Evolutionary conservation across 805 yeast genomes (phyloP).

Genomic region (Candida bentonensis): DNA sequence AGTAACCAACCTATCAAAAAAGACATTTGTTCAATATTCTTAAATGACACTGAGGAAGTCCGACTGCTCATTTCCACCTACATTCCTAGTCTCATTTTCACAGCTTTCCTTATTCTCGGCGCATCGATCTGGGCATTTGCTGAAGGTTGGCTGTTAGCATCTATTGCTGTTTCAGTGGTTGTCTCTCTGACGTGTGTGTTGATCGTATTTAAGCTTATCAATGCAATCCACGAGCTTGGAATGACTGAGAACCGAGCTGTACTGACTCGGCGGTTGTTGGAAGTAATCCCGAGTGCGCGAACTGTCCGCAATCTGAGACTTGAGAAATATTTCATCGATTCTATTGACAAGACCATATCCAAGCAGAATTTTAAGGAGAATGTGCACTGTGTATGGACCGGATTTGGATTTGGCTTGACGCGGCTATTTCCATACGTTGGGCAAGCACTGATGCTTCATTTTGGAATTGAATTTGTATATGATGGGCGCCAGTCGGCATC

Average conservation of each 20-base stretch:
- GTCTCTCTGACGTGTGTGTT: conserved; percentile 60
- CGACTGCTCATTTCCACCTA: conserved; percentile 52
- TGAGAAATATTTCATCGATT: conserved; percentile 30
- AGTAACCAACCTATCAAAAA: conserved; percentile 20
- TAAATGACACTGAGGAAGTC: conserved; percentile 74
- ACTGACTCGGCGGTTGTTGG: conserved; percentile 24
- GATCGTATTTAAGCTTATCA: conserved; percentile 34
- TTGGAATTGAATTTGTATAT: conserved; percentile 64
- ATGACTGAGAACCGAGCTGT: conserved; percentile 7
- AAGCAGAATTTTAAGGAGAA: background rate
- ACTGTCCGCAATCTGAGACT: conserved; percentile 50
- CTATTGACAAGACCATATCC: conserved; percentile 17
- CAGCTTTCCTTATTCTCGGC: conserved; percentile 37
- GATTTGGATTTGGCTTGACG: conserved; percentile 50
- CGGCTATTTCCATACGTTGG: conserved; percentile 42
- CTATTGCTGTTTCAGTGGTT: conserved; percentile 45
- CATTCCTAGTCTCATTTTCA: conserved; percentile 38
- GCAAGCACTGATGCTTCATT: conserved; percentile 63
- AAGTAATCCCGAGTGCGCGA: conserved; percentile 42
- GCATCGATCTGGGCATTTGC: conserved; percentile 70
- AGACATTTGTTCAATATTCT: conserved; percentile 32
- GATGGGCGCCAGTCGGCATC: conserved; percentile 36
- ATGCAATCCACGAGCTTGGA: conserved; percentile 4
- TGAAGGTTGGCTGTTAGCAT: conserved; percentile 74
- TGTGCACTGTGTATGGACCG: conserved; percentile 29